Percentiles rank a stretch among this genome's conserved stretches.
Conservation (phyloP, 2,329 filamentous ascomycete species). For the Ophiostoma perfectum region DNA sequence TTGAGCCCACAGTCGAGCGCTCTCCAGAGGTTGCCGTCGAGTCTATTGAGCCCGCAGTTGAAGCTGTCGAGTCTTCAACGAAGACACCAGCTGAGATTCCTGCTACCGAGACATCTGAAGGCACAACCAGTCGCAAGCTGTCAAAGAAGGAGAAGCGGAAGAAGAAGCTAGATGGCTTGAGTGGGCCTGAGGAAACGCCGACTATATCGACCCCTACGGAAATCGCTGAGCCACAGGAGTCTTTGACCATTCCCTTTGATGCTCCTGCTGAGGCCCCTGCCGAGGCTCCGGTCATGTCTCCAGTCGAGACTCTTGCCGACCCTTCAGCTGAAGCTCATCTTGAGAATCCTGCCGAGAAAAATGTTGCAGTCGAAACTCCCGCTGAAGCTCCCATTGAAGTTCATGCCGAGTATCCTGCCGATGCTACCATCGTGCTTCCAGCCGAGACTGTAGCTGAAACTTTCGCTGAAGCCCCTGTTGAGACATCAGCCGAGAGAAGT, state of each 20-base stretch:
- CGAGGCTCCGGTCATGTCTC: no score
- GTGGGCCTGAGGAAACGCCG: not conserved
- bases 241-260: no score
- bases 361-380: conserved; percentile 3
- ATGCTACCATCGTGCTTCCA: not conserved
- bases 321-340: not conserved
- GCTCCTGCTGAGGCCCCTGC: no score
- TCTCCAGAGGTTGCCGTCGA: not conserved
- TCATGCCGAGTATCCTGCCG: no score
- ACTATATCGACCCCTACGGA: not conserved
- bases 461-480: not conserved
- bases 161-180: conserved; percentile 9
- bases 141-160: conserved; percentile 21
- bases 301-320: not conserved
- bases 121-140: conserved; percentile 11
- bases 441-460: not conserved
- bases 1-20: not conserved
- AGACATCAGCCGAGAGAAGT: no score
- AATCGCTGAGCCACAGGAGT: not conserved
- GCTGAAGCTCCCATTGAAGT: not conserved
- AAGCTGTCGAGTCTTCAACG: not conserved
- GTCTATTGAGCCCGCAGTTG: not conserved
- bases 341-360: not conserved
- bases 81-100: not conserved
- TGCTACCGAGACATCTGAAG: not conserved